Evolutionary conservation across 371 early-diverging fungal species (phyloP).

Genomic region (Syncephalastrum sp.): DNA sequence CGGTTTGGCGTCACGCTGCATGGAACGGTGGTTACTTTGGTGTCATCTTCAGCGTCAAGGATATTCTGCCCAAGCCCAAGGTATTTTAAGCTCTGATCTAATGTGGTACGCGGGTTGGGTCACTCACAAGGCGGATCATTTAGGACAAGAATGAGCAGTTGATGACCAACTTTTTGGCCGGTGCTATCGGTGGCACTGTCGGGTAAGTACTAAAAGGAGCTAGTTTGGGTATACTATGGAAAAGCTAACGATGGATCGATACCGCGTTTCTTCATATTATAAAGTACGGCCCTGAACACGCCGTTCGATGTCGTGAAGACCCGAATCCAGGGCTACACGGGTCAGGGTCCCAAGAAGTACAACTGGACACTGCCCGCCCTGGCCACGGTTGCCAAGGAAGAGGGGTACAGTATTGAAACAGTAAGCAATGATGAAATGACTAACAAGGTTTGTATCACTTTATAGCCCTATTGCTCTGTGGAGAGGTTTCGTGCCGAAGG

Average conservation of each 20-base stretch:
- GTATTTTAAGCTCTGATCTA: constrained; percentile 21
- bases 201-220: constrained; percentile 23
- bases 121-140: neutral
- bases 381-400: constrained; percentile 87
- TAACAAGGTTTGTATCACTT: neutral
- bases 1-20: constrained; percentile 91
- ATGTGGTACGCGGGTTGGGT: no score
- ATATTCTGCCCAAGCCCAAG: constrained; percentile 79
- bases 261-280: no score
- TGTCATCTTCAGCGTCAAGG: constrained; percentile 77
- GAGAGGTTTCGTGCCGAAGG: constrained; percentile 96
- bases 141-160: constrained; percentile 75
- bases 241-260: no score
- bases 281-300: constrained; percentile 87
- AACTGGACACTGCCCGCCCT: constrained; percentile 88
- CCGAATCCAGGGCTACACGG: constrained; percentile 86
- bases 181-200: constrained; percentile 92
- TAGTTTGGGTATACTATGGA: no score
- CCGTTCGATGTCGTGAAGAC: constrained; percentile 98
- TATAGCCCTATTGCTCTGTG: constrained; percentile 80
- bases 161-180: constrained; percentile 88
- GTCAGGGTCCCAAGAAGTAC: constrained; percentile 68
- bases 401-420: constrained; percentile 62
- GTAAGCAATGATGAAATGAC: neutral
- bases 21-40: constrained; percentile 97